Base-by-base conservation (phyloP, 192 early-diverging fungal genomes). In the Linnemannia zychae region DNA sequence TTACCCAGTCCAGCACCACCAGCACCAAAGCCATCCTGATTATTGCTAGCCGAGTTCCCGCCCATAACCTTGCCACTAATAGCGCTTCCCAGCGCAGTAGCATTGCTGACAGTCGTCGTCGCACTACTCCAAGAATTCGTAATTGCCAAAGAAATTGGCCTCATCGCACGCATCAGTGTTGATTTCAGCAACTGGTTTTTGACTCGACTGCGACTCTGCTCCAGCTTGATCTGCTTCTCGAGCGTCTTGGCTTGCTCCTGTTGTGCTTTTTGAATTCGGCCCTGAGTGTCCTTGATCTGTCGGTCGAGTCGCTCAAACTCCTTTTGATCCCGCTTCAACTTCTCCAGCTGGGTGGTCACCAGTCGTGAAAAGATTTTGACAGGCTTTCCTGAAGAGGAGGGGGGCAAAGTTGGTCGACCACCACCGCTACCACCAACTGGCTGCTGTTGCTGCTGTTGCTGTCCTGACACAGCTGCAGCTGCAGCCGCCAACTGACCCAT, bases 281-380 rank as follows among this genome's bases (percentile, higher is more conserved):
- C 79, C 36, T 89, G 89, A 0, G 79, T 78, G 36, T 93, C 92
- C 24, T 91, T 89, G 77, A 93, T 88, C 74, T 93, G 93, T 57
- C 89, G 87, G 49, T 91, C 91, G 18, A 96, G 81, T n/a, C 91
- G 85, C 36, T 94, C 93, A 48, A 89, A 90, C 78, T 95, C 94
- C 33, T 93, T 93, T 37, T 90, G 89, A 75, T 95, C 95, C 24
- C 91, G 91, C 65, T 91, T 91, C 12, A 91, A 67, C 69, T 94
- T 94, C 38, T 95, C 93, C 5, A 90, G 82, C 67, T 96, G 94
- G 22, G 92, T 89, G 0, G 84, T 78, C 15, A 96, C 88, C 34
- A 95, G 76, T 71, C 83, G 88, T 28, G 70, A 66, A 60, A 91
- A 91, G 24, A 90, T 72, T 48, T 74, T 83, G 28, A 37, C 15